Conservation (phyloP, 2,329 filamentous ascomycete species). For the Hypoxylon sp. region DNA sequence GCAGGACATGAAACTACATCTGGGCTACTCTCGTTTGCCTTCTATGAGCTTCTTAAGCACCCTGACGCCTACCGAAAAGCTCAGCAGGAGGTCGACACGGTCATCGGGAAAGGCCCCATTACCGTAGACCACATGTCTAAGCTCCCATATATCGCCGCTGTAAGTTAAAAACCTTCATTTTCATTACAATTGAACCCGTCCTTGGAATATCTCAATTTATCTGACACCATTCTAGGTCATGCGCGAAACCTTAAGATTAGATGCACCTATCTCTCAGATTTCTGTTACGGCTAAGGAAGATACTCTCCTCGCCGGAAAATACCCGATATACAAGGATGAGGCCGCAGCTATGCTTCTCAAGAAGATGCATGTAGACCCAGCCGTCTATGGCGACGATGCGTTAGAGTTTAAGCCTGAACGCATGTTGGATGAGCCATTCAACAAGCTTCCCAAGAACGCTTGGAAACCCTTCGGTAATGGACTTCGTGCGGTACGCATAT, state of each 20-base stretch:
- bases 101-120: conserved; percentile 72
- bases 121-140: conserved; percentile 73
- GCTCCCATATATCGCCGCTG: conserved; percentile 76
- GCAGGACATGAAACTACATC: conserved; percentile 81
- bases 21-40: conserved; percentile 75
- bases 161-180: conserved; percentile 48
- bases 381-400: conserved; percentile 76
- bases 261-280: conserved; percentile 72
- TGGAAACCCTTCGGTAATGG: conserved; percentile 86
- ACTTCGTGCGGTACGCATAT: conserved; percentile 62
- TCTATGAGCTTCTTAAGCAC: conserved; percentile 76
- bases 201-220: background rate
- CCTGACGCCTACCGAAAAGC: conserved; percentile 72
- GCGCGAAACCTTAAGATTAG: conserved; percentile 75
- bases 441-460: conserved; percentile 72
- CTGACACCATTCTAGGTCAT: conserved; percentile 61
- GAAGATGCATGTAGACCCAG: conserved; percentile 73
- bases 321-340: conserved; percentile 69
- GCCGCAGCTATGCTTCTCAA: conserved; percentile 65
- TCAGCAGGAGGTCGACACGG: conserved; percentile 76
- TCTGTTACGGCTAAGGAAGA: conserved; percentile 68
- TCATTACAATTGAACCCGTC: background rate
- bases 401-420: conserved; percentile 78
- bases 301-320: conserved; percentile 72
- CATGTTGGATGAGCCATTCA: conserved; percentile 79